Evolutionary conservation across 169 alveolate species (phyloP).

Genomic region (Eimeria sp.): DNA sequence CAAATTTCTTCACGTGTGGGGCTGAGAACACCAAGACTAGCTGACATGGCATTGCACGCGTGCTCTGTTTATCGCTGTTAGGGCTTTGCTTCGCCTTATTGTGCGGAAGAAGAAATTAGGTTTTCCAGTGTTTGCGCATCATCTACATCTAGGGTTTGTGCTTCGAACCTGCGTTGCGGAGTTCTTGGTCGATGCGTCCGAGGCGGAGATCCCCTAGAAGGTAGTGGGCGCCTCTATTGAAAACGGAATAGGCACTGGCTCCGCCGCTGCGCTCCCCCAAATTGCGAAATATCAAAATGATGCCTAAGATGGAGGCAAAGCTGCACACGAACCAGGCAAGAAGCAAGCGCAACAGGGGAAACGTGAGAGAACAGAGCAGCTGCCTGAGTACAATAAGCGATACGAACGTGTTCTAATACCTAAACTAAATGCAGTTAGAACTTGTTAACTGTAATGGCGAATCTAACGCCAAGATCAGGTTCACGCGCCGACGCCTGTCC

Average conservation of each 20-base stretch:
- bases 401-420: too few relatives aligned
- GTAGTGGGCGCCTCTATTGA: slow-evolving; percentile 56
- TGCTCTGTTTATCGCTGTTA: too few relatives aligned
- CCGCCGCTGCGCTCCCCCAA: slow-evolving; percentile 54
- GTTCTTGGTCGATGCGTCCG: slow-evolving; percentile 23
- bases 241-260: slow-evolving; percentile 17
- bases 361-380: neutral
- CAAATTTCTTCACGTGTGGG: neutral
- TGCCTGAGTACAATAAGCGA: neutral
- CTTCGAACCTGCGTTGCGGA: neutral
- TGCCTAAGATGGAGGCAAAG: slow-evolving; percentile 30
- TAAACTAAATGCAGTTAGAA: too few relatives aligned
- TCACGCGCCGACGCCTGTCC: too few relatives aligned
- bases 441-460: too few relatives aligned
- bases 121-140: too few relatives aligned
- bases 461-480: too few relatives aligned
- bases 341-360: neutral
- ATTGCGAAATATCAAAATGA: neutral
- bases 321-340: neutral
- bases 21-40: neutral
- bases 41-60: neutral
- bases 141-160: neutral
- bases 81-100: too few relatives aligned
- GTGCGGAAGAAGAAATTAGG: too few relatives aligned
- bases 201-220: slow-evolving; percentile 56